Evolutionary conservation across 495 filamentous ascomycete species (phyloP).

Genomic region (Aspergillus panamensis): DNA sequence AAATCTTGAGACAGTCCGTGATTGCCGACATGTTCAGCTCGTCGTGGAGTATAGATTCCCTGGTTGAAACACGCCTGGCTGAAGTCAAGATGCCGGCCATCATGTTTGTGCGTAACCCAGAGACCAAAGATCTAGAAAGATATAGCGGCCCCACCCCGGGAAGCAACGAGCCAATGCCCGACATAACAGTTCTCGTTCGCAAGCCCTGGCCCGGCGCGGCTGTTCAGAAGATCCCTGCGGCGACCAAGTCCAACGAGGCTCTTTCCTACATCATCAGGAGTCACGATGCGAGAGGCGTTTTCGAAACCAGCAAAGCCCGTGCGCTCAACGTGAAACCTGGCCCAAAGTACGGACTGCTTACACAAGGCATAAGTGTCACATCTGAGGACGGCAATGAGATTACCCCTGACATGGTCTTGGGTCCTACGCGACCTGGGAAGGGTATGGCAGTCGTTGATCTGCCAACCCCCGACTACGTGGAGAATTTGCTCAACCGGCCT

Average conservation of each 20-base stretch:
- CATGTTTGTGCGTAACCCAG: slow-evolving; percentile 62
- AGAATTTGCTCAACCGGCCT: slow-evolving; percentile 57
- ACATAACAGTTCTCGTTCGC: slow-evolving; percentile 72
- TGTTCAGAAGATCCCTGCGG: slow-evolving; percentile 60
- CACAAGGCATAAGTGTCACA: slow-evolving; percentile 52
- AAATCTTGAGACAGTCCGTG: slow-evolving; percentile 54
- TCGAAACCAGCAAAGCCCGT: slow-evolving; percentile 60
- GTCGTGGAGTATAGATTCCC: slow-evolving; percentile 64
- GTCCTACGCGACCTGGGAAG: slow-evolving; percentile 47
- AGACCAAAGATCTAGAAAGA: slow-evolving; percentile 59
- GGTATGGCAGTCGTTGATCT: slow-evolving; percentile 81
- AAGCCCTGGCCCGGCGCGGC: slow-evolving; percentile 79
- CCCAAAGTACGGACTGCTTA: slow-evolving; percentile 50
- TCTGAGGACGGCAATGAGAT: slow-evolving; percentile 53
- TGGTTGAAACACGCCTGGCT: slow-evolving; percentile 60
- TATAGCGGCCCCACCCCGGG: slow-evolving; percentile 66
- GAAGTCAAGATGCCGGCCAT: slow-evolving; percentile 64
- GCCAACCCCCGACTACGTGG: slow-evolving; percentile 63
- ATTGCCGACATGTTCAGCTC: slow-evolving; percentile 82
- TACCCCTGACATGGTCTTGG: slow-evolving; percentile 66
- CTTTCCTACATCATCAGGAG: slow-evolving; percentile 81
- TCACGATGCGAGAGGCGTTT: slow-evolving; percentile 74
- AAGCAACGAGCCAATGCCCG: slow-evolving; percentile 43
- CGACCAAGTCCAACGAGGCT: slow-evolving; percentile 59
- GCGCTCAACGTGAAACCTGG: slow-evolving; percentile 54